Evolutionary conservation across 192 early-diverging fungal genomes (phyloP).

Genomic region (Coemansia sp.): DNA sequence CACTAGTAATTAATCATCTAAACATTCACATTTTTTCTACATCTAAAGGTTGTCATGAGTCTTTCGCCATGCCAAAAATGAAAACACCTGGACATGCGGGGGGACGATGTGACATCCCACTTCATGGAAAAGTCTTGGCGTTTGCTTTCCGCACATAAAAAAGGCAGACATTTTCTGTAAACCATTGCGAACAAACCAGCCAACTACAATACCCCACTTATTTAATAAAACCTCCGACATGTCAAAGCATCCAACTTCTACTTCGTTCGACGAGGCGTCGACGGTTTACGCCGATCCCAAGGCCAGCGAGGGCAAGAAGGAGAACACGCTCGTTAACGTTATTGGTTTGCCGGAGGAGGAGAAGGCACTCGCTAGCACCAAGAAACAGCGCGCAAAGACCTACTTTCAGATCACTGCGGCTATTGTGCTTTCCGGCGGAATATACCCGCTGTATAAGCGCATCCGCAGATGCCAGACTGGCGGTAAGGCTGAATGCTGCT

Average conservation of each 20-base stretch:
- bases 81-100: no score
- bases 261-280: conserved; percentile 3
- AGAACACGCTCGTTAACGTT: conserved; percentile 6
- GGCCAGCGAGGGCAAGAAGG: not conserved
- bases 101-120: no score
- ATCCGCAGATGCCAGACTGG: conserved; percentile 37
- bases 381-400: conserved; percentile 1
- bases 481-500: not conserved
- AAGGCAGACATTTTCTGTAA: no score
- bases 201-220: no score
- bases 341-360: conserved; percentile 3
- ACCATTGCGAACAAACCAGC: no score
- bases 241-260: not conserved
- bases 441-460: conserved; percentile 23
- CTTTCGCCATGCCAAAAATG: no score
- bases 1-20: no score
- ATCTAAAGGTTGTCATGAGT: no score
- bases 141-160: no score
- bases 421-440: conserved; percentile 20
- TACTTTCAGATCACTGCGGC: conserved; percentile 15
- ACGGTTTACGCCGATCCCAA: conserved; percentile 6
- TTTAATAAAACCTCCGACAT: not conserved
- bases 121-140: no score
- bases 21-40: no score
- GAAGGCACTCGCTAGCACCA: not conserved